These are phyloP conservation scores for Parachlorella kessleri DNA, from an alignment of 139 green algal genomes.

Conservation along the genomic window DNA sequence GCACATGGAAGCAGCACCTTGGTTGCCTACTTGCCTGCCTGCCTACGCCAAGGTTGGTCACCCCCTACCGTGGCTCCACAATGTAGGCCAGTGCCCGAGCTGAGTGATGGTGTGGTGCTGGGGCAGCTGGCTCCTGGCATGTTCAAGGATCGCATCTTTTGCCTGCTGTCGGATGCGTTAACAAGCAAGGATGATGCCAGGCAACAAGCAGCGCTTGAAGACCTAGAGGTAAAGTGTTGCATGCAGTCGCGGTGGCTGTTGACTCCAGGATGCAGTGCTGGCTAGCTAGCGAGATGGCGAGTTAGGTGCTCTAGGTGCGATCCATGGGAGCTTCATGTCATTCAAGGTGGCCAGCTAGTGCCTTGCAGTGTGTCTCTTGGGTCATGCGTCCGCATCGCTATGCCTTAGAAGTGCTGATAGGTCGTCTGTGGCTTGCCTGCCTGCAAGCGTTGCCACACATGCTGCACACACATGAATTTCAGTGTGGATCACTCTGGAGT, in stretches of 20 bases:
- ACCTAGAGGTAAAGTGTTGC: not conserved
- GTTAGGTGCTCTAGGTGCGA: not conserved
- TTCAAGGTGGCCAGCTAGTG: no score
- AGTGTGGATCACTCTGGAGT: not conserved
- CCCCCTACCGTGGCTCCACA: not conserved
- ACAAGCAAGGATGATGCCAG: not conserved
- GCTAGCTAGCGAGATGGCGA: no score
- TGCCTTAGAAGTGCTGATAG: no score
- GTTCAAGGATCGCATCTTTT: not conserved
- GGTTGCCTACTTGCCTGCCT: not conserved
- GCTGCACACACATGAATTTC: no score
- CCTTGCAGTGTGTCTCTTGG: no score
- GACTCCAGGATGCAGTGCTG: no score
- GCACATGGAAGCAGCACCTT: not conserved
- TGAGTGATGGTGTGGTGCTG: not conserved
- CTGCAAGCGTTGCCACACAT: not conserved
- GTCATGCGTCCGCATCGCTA: no score
- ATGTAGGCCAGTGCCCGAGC: not conserved
- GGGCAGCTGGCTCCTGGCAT: not conserved
- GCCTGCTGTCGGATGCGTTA: not conserved
- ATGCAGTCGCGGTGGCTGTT: no score
- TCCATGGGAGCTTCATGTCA: no score
- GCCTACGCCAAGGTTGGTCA: not conserved
- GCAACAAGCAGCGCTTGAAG: not conserved
- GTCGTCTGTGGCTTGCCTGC: not conserved